phyloP scores from a whole-genome alignment of 1,284 basidiomycete species.

The Ustilago hordei region DNA sequence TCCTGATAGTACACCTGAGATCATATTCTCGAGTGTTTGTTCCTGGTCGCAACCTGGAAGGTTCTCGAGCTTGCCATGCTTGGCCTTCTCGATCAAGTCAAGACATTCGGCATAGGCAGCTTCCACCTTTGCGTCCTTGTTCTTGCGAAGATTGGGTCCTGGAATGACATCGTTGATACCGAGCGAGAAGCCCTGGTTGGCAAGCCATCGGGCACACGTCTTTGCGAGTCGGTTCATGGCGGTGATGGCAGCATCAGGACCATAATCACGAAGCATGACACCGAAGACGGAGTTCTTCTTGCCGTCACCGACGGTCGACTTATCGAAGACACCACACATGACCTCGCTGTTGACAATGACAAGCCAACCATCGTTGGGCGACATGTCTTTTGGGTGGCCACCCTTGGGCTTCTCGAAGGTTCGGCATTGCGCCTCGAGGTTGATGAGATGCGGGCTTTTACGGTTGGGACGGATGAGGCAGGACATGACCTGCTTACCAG shows the following conservation, averaged over 20 bases:
- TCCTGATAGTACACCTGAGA: conserved; percentile 91
- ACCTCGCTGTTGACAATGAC: conserved; percentile 98
- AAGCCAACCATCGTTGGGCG: conserved; percentile 97
- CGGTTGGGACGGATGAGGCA: conserved; percentile 95
- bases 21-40: conserved; percentile 93
- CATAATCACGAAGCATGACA: conserved; percentile 96
- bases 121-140: conserved; percentile 89
- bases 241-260: conserved; percentile 89
- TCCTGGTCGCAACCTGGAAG: conserved; percentile 97
- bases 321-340: conserved; percentile 99
- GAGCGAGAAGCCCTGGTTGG: conserved; percentile 96
- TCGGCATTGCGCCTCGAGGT: conserved; percentile 95
- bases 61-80: conserved; percentile 92
- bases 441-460: conserved; percentile 79
- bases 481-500: conserved; percentile 97
- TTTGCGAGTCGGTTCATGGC: conserved; percentile 98
- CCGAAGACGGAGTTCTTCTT: conserved; percentile 99
- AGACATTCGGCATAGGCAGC: conserved; percentile 89
- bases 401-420: conserved; percentile 85
- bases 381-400: conserved; percentile 79
- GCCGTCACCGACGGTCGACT: conserved; percentile 95
- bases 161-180: conserved; percentile 99
- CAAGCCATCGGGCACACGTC: conserved; percentile 92
- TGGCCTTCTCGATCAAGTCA: conserved; percentile 87
- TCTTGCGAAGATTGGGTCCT: conserved; percentile 80